A percentile compares a stretch with the other conserved stretches of the same genome.
These are phyloP conservation scores for Coemansia javaensis DNA, from an alignment of 192 early-diverging fungal genomes.

Conservation along the genomic window DNA sequence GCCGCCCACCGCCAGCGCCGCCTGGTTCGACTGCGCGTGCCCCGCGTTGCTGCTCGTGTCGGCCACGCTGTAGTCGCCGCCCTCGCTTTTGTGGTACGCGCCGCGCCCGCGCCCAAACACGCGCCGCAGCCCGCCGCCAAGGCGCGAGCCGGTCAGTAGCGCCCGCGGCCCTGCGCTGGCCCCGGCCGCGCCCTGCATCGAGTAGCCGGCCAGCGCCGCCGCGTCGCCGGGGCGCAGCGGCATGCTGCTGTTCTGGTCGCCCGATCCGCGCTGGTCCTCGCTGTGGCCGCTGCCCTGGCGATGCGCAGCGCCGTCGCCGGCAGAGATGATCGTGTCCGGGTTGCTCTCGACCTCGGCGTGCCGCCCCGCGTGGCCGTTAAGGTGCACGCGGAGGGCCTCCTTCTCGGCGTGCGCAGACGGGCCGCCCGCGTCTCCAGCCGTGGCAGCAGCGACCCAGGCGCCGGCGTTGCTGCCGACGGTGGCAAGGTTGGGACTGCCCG, in stretches of 20 bases:
- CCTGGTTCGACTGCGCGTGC: conserved; percentile 23
- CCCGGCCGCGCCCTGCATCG: no score
- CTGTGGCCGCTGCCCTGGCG: neutral
- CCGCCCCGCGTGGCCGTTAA: conserved; percentile 15
- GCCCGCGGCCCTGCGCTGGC: neutral
- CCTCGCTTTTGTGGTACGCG: neutral
- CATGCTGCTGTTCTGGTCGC: neutral
- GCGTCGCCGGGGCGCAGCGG: no score
- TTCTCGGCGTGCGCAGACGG: conserved; percentile 14
- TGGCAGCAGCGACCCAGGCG: conserved; percentile 6
- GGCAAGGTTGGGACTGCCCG: conserved; percentile 21
- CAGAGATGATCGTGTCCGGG: conserved; percentile 39
- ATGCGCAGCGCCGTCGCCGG: conserved; percentile 1
- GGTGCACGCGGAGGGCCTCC: conserved; percentile 35
- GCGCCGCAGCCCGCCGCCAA: conserved; percentile 16
- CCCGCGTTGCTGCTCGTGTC: conserved; percentile 1
- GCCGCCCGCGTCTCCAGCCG: neutral
- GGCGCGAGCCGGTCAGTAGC: neutral
- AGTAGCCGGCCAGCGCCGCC: no score
- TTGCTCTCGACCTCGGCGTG: conserved; percentile 42
- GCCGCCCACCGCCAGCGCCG: conserved; percentile 36
- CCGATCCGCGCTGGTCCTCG: neutral
- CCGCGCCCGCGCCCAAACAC: conserved; percentile 1
- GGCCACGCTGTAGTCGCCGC: neutral
- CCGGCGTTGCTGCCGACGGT: conserved; percentile 8